These are phyloP conservation scores for Talaromyces sp. DNA, from an alignment of 2,329 filamentous ascomycete species.

Conservation along the genomic window DNA sequence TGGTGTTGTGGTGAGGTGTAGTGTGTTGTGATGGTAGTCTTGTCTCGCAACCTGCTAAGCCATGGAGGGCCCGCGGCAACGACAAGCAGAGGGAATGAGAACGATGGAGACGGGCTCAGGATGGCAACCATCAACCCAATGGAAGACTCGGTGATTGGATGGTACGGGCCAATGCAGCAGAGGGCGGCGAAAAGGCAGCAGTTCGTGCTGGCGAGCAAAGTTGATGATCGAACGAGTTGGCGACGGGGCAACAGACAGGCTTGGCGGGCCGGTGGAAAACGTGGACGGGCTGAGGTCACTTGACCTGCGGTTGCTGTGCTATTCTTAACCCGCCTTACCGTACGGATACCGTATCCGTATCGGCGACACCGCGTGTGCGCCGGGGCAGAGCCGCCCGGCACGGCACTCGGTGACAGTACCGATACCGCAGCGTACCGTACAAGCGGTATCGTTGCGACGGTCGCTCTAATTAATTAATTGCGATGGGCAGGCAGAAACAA, in stretches of 20 bases:
- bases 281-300: not conserved
- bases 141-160: not conserved
- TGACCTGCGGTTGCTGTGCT: not conserved
- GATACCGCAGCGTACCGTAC: not conserved
- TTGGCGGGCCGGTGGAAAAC: not conserved
- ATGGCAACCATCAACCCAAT: not conserved
- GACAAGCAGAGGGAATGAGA: not conserved
- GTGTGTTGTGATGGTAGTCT: not conserved
- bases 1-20: not conserved
- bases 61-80: constrained; percentile 4
- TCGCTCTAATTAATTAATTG: not conserved
- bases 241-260: not conserved
- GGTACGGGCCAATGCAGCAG: not conserved
- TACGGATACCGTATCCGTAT: not conserved
- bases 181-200: not conserved
- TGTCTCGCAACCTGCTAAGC: not conserved
- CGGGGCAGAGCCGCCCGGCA: not conserved
- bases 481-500: not conserved
- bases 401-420: not conserved
- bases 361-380: not conserved
- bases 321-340: not conserved
- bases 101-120: not conserved
- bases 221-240: not conserved
- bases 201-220: not conserved
- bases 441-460: not conserved